These are phyloP conservation scores for Penicillium steckii DNA, from an alignment of 495 filamentous ascomycete species.

Conservation along the genomic window DNA sequence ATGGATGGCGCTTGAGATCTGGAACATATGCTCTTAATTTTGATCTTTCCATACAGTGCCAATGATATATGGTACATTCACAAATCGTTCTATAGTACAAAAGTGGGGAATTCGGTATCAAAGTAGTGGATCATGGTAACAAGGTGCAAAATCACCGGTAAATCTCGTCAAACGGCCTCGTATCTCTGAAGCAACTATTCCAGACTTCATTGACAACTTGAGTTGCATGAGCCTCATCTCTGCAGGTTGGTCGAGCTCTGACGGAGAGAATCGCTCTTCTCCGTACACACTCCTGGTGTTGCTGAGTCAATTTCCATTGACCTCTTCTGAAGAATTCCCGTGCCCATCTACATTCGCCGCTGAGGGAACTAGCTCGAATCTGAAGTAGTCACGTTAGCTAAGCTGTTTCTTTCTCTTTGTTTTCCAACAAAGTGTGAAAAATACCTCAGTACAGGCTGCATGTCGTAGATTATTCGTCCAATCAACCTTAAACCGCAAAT, in stretches of 20 bases:
- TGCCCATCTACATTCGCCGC: slow-evolving; percentile 90
- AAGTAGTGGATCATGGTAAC: too few species aligned
- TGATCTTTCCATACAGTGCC: slow-evolving; percentile 16
- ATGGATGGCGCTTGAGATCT: slow-evolving; percentile 15
- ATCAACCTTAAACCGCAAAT: slow-evolving; percentile 86
- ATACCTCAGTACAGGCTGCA: slow-evolving; percentile 92
- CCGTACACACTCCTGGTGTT: slow-evolving; percentile 90
- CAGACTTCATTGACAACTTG: slow-evolving; percentile 94
- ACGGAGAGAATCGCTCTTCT: slow-evolving; percentile 76
- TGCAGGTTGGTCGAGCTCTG: slow-evolving; percentile 68
- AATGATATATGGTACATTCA: slow-evolving; percentile 29
- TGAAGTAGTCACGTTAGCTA: slow-evolving; percentile 25
- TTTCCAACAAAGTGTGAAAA: too few species aligned
- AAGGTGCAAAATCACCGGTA: slow-evolving; percentile 65
- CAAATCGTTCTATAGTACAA: slow-evolving; percentile 24
- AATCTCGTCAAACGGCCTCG: slow-evolving; percentile 92
- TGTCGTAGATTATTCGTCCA: slow-evolving; percentile 76
- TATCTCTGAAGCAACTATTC: slow-evolving; percentile 94
- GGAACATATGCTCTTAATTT: slow-evolving; percentile 19
- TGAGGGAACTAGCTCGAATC: slow-evolving; percentile 90
- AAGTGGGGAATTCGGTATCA: slow-evolving; percentile 1
- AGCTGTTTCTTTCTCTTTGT: not conserved
- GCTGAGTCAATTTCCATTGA: slow-evolving; percentile 85
- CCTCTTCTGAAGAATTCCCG: slow-evolving; percentile 78
- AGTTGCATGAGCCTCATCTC: slow-evolving; percentile 81